Evolutionary conservation across 495 filamentous ascomycete genomes (phyloP), one percentile per base, ranked within the genome.

Genomic region (Penicillium herquei): DNA sequence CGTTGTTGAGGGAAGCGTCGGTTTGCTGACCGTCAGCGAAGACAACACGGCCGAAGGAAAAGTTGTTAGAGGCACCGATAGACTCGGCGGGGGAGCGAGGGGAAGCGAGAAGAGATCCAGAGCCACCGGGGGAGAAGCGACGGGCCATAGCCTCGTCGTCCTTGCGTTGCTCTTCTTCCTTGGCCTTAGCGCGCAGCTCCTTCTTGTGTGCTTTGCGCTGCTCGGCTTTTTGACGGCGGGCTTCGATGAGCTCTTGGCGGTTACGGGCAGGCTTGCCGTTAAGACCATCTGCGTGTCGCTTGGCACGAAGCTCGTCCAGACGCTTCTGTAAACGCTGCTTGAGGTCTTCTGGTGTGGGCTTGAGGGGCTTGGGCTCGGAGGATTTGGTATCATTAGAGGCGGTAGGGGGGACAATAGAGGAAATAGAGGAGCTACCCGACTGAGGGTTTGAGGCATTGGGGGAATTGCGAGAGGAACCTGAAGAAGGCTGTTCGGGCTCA

Each of bases 181-280:
- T 91, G 30, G 87, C 87, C 52, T 88, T 81, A 56, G 79, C 77
- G 12, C 92, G 80, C 42, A 90, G 66, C 45, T 90, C 86, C 66
- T 95, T 92, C 74, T 96, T 98, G 69, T 91, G 88, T 37, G 86
- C 84, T 69, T 89, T 91, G 40, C 91, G 86, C 61, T 89, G 80
- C 48, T 89, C 84, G 67, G 93, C 90, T 73, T 96, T 96, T 65
- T 87, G 84, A 48, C 93, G 84, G 4, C 94, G 84, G 13, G 87
- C 79, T 70, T 97, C 95, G 61, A 98, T 87, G 2, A 98, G 81
- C 58, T 97, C 92, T 72, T 94, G 87, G 46, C 92, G 80, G 52
- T 86, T 94, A 43, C 86, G 82, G 39, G 93, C 86, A 26, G 90
- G 87, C 54, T 85, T 83, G 58, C 89, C 89, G 64, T 96, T 82